Evolutionary conservation across 352 stramenopile species (phyloP), one percentile per base, ranked within the genome.

Genomic region (Phytophthora idaei): DNA sequence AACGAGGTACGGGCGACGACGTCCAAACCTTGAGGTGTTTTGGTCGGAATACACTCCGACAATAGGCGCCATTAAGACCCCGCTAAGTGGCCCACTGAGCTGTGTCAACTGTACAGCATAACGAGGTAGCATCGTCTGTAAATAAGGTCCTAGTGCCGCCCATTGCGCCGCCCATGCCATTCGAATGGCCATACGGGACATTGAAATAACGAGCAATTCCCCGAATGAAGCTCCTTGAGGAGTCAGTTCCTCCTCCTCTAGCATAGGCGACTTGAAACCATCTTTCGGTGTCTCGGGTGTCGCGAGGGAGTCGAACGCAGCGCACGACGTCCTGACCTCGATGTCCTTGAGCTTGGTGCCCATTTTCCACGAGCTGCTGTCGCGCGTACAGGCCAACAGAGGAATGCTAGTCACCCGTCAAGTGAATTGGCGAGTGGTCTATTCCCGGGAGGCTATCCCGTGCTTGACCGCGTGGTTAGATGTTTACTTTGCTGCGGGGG

Each of bases 131-230:
- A 90, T 65, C 0, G 75, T 84, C 29, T 78, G 61, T 15, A 90
- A 67, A 58, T 88, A 86, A n/a, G 81, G 81, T 10, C 78, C 78
- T 1, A 90, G 27, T 4, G 78, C 81, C 11, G 77, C 73, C 78
- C 79, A 90, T 45, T 90, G 81, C 5, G 81, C 81, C 4, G 78
- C 58, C 81, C 78, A 90, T 0, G 78, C 77, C 78, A 90, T 88
- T 42, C 77, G 71, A 25, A 90, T 82, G 12, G 78, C 78, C 73
- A 90, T 76, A 4, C 77, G 77, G 11, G 78, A 78, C 51, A 85
- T 69, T 12, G 78, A 85, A 56, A 90, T 76, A 10, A 78, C 52
- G 21, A 90, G 59, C 50, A 90, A 62, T 29, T 60, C 49, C 8
- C 47, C 28, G 9, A 81, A 65, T 25, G 77, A 81, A 50, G 60